Base-by-base conservation (phyloP, 257 asterid species). In the Thymus mandschuricus region DNA sequence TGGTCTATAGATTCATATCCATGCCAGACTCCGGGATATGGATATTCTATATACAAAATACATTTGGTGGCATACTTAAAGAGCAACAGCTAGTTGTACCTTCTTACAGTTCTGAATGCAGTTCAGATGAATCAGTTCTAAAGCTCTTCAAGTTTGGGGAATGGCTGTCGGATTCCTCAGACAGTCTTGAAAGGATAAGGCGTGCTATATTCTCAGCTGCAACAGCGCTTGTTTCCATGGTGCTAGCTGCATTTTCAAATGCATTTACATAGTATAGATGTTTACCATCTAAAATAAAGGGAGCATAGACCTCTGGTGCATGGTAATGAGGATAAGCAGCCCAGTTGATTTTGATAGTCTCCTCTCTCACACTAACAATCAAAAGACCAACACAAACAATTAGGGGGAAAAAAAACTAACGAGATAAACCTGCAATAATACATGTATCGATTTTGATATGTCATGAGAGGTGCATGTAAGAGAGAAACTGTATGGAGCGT, bases 171-270 rank as follows among this genome's bases (percentile, higher is more conserved):
- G 60, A 46, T 81, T 74, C 51, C 41, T 55, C 70, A 6, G 84
- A 45, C 46, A 89, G 81, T 82, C 97, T 83, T 9, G 91, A 87
- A 69, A 95, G 90, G 84, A 95, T 88, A 40, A 95, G 90, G 34
- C 97, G 91, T 30, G 96, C 98, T 48, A 95, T 80, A 73, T 95
- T 95, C 85, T 95, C 99, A 55, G 96, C 99, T n/a, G 99, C 75
- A 75, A 95, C 99, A 21, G 98, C 95, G 60, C 96, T 89, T 5
- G 98, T 87, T 81, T 95, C 99, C 81, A 95, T 95, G 79, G 96
- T 72, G 88, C 99, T 95, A 45, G 98, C 99, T 50, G 96, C 99
- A 88, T 92, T 95, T 83, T 95, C 99, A 31, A 92, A 92, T 21
- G 99, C 97, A 63, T 95, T 95, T 54, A 95, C 83, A 73, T 95